Evolutionary conservation across 345 rosid genomes (phyloP), one percentile per base, ranked within the genome.

Genomic region (Hevea brasiliensis): DNA sequence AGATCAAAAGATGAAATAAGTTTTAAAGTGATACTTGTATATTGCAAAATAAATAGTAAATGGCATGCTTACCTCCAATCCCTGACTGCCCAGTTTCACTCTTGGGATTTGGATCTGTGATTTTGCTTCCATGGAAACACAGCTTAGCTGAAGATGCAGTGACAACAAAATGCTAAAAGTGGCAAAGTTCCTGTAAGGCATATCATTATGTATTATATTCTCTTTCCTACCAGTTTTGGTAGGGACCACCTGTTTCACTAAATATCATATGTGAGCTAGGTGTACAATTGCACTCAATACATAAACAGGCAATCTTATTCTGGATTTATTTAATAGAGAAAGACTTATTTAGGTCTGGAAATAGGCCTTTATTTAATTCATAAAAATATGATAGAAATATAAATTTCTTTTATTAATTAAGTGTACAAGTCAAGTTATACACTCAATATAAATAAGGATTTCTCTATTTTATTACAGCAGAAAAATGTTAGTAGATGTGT

Each of bases 11-110:
- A 14, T 27, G 41, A 17, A 60, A 32, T 32, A 32, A 32, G 4
- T 32, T 32, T 32, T 32, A 32, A 32, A 32, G 41, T 29, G 5
- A 44, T 27, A 14, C 3, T 45, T 47, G 7, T 26, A 66, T 20
- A 14, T 15, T 48, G 10, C 47, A 40, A 40, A 69, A 26, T 54
- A 69, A 50, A 8, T 20, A 27, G 41, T 23, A 37, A 21, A 26
- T 13, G 1, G 3, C 8, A 48, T 13, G 21, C 37, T 70, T 73
- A 83, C 88, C 82, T 83, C 82, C 61, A 85, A 53, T 41, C 85
- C 89, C 45, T 81, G 85, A 68, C 77, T 79, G 0, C 87, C 89
- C 72, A 83, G 65, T 65, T 81, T 83, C 66, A 83, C 85, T 48
- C 70, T 79, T 7, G 86, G 77, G 21, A 83, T 68, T 59, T 67